phyloP scores from a whole-genome alignment of 2,329 filamentous ascomycete genomes.

The Aspergillus eucalypticola region DNA sequence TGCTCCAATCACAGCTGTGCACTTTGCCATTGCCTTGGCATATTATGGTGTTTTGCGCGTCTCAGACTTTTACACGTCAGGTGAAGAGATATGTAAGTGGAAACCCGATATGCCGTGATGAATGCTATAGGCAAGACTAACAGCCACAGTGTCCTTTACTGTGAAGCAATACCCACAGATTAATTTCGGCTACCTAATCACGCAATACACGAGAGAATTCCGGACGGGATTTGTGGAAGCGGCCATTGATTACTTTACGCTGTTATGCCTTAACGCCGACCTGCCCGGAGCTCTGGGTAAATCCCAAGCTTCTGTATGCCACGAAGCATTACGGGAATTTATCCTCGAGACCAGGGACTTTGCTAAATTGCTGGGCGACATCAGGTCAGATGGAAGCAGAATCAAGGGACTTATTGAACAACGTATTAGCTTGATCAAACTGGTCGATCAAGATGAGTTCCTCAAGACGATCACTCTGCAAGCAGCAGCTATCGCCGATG shows the following conservation, averaged over 20 bases:
- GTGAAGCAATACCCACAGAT: slow-evolving; percentile 68
- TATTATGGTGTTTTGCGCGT: slow-evolving; percentile 89
- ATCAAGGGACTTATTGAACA: slow-evolving; percentile 86
- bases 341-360: slow-evolving; percentile 97
- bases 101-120: not conserved
- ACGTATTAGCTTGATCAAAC: slow-evolving; percentile 75
- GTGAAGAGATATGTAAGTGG: slow-evolving; percentile 65
- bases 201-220: slow-evolving; percentile 95
- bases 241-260: slow-evolving; percentile 86
- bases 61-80: slow-evolving; percentile 72
- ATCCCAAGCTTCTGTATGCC: slow-evolving; percentile 78
- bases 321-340: slow-evolving; percentile 88
- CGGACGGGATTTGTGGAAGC: slow-evolving; percentile 83
- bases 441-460: slow-evolving; percentile 79
- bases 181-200: slow-evolving; percentile 91
- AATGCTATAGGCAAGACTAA: slow-evolving; percentile 19
- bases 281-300: slow-evolving; percentile 71
- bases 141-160: slow-evolving; percentile 53
- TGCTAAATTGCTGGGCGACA: slow-evolving; percentile 88
- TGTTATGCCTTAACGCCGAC: slow-evolving; percentile 91
- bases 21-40: slow-evolving; percentile 85
- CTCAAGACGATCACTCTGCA: slow-evolving; percentile 89
- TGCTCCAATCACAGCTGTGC: slow-evolving; percentile 88
- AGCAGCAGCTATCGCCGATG: slow-evolving; percentile 88
- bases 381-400: slow-evolving; percentile 78